Base-by-base conservation (phyloP, 1,139 yeast genomes). In the Tardiomyces digboiensis region DNA sequence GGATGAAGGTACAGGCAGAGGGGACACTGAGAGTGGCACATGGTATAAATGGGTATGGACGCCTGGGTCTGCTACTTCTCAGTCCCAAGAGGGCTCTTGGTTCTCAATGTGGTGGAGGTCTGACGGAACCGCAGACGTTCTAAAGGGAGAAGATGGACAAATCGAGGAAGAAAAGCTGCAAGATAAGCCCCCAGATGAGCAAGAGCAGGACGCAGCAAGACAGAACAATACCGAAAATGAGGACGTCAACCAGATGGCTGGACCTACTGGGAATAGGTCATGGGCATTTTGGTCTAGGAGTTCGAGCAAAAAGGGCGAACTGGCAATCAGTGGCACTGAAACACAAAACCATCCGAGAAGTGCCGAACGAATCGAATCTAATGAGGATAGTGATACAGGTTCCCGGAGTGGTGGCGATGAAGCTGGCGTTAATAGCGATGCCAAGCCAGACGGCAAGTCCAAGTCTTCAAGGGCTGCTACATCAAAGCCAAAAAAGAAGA, bases 311-410 rank as follows among this genome's bases (percentile, higher is more conserved):
- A 10, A 46, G 7, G 71, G 71, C 1, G 63, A 65, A 42, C 50
- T 70, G 22, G 65, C 71, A 1, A 58, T 70, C 4, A 49, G 60
- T 12, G 74, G 72, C 10, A 65, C 72, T 0, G 56, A 56, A 6
- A 57, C 66, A 8, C 62, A 63, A 41, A 52, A 54, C 21, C 49
- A 55, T 48, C 57, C 72, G 57, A 19, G 62, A 52, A 39, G 49
- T 12, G 42, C 49, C 44, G 42, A 46, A 51, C 48, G 54, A 19
- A 39, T 23, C 19, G 38, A 21, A 26, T 26, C 33, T 4, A 8
- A 5, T 26, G 26, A 22, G 26, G 10, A 22, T 12, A 22, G 6
- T 29, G 16, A 29, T 6, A n/a, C 13, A 12, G 13, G 14, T 7
- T 7, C 18, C 13, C 12, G 16, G 12, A 7, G 16, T 12, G 36